Base-by-base conservation (phyloP, 2,329 filamentous ascomycete genomes). In the Fonsecaea erecta region DNA sequence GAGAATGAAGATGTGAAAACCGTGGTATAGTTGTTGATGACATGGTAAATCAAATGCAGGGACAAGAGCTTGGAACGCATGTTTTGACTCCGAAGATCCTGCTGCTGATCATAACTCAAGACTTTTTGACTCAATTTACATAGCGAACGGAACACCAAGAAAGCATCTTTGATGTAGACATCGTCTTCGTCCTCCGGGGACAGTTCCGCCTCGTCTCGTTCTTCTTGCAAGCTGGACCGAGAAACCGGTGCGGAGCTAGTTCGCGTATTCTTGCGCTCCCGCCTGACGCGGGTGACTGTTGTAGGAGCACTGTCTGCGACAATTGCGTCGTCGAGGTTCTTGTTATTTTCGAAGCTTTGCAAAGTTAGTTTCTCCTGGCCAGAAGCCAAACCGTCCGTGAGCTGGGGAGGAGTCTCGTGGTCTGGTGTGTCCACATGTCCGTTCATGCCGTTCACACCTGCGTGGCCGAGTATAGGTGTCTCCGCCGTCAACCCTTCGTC, bases 41-140 rank as follows among this genome's bases (percentile, higher is more conserved):
- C 88, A 46, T 92, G 96, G 75, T 97, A 93, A 69, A 99, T 95
- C 67, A 98, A 89, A 77, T 99, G 93, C 63, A 99, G 85, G 16
- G 95, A 97, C 68, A 99, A 87, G 58, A 99, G 84, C 78, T 99
- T 99, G 2, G 94, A 97, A 66, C 95, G 89, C 94, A 99, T 99
- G 40, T 94, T 92, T 74, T 97, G 93, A 18, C 93, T 94, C 62
- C 92, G 93, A 58, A 97, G 81, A 74, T 99, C 95, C 73, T 94
- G 93, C 21, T 97, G 88, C 77, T 98, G 93, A 68, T 99, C 95
- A 1, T 93, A 88, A 8, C 91, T 88, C 28, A 99, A 83, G 46
- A 93, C 82, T 77, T 99, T 99, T 68, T 94, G 97, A 65, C 94
- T 97, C 52, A 99, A 83, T 78, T 97, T 97, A 83, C 96, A 99